phyloP scores from a whole-genome alignment of 495 filamentous ascomycete genomes.

The Annulohypoxylon maeteangense region DNA sequence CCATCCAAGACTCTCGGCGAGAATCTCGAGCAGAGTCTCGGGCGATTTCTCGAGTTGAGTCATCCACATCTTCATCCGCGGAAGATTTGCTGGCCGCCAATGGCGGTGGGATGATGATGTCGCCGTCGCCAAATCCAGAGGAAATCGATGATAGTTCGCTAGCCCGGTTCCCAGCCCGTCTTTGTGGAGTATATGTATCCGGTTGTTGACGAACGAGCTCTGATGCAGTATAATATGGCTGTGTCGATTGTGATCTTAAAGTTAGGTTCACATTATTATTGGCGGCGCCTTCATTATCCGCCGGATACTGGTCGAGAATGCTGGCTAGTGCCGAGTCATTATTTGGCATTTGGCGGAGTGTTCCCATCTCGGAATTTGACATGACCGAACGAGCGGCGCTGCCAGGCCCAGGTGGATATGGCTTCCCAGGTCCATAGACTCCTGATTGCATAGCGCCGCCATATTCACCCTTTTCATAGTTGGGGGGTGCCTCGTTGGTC shows the following conservation, averaged over 20 bases:
- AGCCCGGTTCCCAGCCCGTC: slow-evolving; percentile 45
- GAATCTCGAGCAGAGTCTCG: not conserved
- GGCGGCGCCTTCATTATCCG: slow-evolving; percentile 5
- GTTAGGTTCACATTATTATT: slow-evolving; percentile 39
- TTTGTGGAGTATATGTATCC: slow-evolving; percentile 48
- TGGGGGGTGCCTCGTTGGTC: slow-evolving; percentile 47
- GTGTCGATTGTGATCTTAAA: slow-evolving; percentile 45
- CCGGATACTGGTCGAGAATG: slow-evolving; percentile 18
- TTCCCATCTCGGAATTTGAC: slow-evolving; percentile 25
- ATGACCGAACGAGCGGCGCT: slow-evolving; percentile 19
- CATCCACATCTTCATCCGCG: slow-evolving; percentile 5
- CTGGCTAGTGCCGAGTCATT: slow-evolving; percentile 12
- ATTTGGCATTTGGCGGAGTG: slow-evolving; percentile 15
- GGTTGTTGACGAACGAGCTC: slow-evolving; percentile 51
- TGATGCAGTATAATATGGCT: slow-evolving; percentile 52
- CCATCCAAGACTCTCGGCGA: slow-evolving; percentile 55
- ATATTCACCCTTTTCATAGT: slow-evolving; percentile 50
- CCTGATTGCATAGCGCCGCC: slow-evolving; percentile 30
- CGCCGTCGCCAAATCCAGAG: slow-evolving; percentile 65
- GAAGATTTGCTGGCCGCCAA: slow-evolving; percentile 22
- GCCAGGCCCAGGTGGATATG: slow-evolving; percentile 17
- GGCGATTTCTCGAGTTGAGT: slow-evolving; percentile 18
- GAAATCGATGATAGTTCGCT: slow-evolving; percentile 63
- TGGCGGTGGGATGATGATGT: slow-evolving; percentile 55
- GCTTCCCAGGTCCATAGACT: slow-evolving; percentile 46